Base-by-base conservation (phyloP, 108 stramenopile genomes). In the Pelagomonas calceolata region DNA sequence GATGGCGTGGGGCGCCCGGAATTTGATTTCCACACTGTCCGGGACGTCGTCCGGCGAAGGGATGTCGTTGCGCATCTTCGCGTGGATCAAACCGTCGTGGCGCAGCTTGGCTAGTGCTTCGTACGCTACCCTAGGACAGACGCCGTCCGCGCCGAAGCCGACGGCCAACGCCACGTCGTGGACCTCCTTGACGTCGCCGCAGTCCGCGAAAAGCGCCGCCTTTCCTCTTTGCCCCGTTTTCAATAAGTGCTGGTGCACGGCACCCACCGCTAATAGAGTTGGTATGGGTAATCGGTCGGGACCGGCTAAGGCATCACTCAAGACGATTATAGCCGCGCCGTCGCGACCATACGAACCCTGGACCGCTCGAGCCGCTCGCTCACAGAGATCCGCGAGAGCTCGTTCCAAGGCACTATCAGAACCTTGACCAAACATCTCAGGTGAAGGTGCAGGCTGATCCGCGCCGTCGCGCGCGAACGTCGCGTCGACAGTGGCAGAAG, bases 81-180 rank as follows among this genome's bases (percentile, higher is more conserved):
- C 93, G 68, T 87, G 84, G 26, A 95, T 82, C 73, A 92, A 82
- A 65, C 94, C 94, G 71, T 92, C 92, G 29, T 51, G 71, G 76
- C 94, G 94, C 90, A 98, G 91, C 81, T 95, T 94, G 75, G 91
- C 89, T 35, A 98, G 78, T 0, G 92, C 92, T 75, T 98, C 94
- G 75, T 95, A 95, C n/a, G 94, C 96, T 80, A 95, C 88, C 85
- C 91, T 92, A 14, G 96, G 96, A 68, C 92, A 95, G 34, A 98
- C 92, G 66, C 92, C 94, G 81, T 95, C 94, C 74, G 93, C 93
- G 46, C 96, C 96, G 82, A 85, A 98, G 65, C 93, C 93, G 68
- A 94, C 87, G 18, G 93, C 75, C 21, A 91, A 90, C 21, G 93
- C 91, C 75, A 86, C 90, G 77, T 96, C 93, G 78, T 94, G 92